Evolutionary conservation across 345 rosid genomes (phyloP), one percentile per base, ranked within the genome.

Genomic region (Raphanus raphanistrum): DNA sequence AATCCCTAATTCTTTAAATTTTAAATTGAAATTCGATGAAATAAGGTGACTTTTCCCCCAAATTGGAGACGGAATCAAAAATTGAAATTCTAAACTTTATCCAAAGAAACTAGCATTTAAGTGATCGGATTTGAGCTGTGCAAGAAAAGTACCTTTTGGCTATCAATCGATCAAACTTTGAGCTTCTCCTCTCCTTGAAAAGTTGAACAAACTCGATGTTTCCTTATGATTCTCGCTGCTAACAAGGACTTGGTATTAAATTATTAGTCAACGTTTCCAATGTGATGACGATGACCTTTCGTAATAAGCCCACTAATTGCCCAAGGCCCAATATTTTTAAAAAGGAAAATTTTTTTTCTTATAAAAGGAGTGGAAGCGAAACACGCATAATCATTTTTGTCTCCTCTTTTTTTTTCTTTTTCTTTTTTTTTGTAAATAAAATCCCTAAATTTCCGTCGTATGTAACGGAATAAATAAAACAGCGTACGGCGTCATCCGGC

Each of bases 401-500:
- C 10, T 1, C 3, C 4, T 7, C 3, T 13, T 43, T 7, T 45
- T 0, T 15, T 1, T 73, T 8, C 1, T 2, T 4, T 0, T 63
- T 28, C 3, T 16, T 63, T 1, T 33, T 36, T 27, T 35, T 2
- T 35, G 6, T 1, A 32, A 5, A 32, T 5, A 32, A 32, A 62
- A 54, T 38, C 67, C 73, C 63, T 78, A 59, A n/a, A 66, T 45
- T 67, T 25, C 63, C 63, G 68, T 66, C 33, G 27, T n/a, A 65
- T 58, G 76, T 25, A 59, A 66, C 76, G 67, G 67, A 64, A 48
- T 29, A 17, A 65, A 43, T 71, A 64, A 64, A 71, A 72, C 61
- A 11, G 48, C 76, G 66, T 71, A 64, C 71, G 76, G 61, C 66
- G 75, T 17, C 67, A 71, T 65, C 72, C 61, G 68, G 63, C 69